Conservation (phyloP, 2,329 filamentous ascomycete genomes). For the Furcasterigmium sp. region DNA sequence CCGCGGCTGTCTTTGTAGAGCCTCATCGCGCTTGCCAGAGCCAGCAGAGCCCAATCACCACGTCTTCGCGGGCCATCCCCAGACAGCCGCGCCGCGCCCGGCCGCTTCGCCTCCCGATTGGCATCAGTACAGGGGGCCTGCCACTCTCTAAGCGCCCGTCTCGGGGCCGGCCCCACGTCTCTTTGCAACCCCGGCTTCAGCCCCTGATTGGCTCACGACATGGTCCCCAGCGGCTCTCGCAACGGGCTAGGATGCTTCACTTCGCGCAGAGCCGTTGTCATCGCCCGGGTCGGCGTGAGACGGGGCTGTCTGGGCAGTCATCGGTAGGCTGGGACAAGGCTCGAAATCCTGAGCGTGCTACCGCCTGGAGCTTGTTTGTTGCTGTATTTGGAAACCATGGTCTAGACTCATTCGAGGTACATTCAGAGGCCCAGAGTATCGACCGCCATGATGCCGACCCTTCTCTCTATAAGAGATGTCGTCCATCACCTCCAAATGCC, state of each 20-base stretch:
- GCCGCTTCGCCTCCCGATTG: too few relatives aligned
- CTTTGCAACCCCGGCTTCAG: conserved; percentile 2
- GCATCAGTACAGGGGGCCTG: too few relatives aligned
- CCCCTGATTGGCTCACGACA: conserved; percentile 6
- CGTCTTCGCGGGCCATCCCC: too few relatives aligned
- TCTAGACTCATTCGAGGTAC: not conserved
- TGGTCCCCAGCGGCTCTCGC: conserved; percentile 7
- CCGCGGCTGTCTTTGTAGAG: too few relatives aligned
- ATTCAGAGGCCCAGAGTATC: not conserved
- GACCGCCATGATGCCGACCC: too few relatives aligned
- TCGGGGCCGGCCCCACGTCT: conserved; percentile 4
- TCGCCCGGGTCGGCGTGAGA: not conserved
- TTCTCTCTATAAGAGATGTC: not conserved
- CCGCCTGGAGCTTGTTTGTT: not conserved
- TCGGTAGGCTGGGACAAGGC: not conserved
- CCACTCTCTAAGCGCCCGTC: conserved; percentile 1
- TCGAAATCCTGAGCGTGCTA: not conserved
- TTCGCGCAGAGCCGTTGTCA: not conserved
- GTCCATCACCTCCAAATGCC: too few relatives aligned
- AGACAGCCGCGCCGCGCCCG: too few relatives aligned
- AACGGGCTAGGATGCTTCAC: not conserved
- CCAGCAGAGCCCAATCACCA: too few relatives aligned
- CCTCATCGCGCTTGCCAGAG: too few relatives aligned
- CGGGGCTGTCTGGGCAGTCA: not conserved
- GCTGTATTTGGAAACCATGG: conserved; percentile 1